These are phyloP conservation scores for Calonectria crousiana DNA, from an alignment of 2,329 filamentous ascomycete genomes.

Conservation along the genomic window DNA sequence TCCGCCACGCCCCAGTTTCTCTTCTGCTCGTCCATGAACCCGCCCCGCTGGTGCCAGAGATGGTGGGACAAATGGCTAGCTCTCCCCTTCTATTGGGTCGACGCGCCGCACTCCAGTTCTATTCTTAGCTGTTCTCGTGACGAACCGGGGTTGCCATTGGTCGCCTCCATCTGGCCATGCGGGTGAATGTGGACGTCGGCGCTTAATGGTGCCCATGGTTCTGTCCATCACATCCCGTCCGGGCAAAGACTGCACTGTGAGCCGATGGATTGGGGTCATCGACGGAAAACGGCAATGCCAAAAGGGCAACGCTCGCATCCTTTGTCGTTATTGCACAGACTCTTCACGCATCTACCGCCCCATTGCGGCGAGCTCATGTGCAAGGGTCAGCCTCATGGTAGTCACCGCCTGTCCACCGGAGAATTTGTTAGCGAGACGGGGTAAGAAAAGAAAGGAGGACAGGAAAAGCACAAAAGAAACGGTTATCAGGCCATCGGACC, in stretches of 20 bases:
- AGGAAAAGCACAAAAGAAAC: conserved; percentile 29
- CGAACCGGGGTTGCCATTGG: conserved; percentile 32
- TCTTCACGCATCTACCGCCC: conserved; percentile 12
- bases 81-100: conserved; percentile 27
- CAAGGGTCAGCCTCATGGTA: conserved; percentile 33
- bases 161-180: conserved; percentile 30
- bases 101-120: conserved; percentile 33
- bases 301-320: conserved; percentile 23
- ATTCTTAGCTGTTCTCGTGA: conserved; percentile 41
- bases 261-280: conserved; percentile 4
- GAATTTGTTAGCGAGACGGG: background rate
- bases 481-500: conserved; percentile 19
- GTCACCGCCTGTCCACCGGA: background rate
- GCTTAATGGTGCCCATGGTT: conserved; percentile 40
- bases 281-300: conserved; percentile 15
- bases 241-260: conserved; percentile 15
- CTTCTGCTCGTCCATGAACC: conserved; percentile 5
- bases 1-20: conserved; percentile 13
- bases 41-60: conserved; percentile 31
- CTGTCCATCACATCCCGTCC: conserved; percentile 18
- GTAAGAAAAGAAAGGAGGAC: background rate
- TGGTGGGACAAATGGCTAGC: conserved; percentile 30
- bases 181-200: conserved; percentile 41
- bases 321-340: conserved; percentile 19
- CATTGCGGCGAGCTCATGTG: conserved; percentile 31